Base-by-base conservation (phyloP, 176 grass and related monocot genomes). In the Hordeum marinum region DNA sequence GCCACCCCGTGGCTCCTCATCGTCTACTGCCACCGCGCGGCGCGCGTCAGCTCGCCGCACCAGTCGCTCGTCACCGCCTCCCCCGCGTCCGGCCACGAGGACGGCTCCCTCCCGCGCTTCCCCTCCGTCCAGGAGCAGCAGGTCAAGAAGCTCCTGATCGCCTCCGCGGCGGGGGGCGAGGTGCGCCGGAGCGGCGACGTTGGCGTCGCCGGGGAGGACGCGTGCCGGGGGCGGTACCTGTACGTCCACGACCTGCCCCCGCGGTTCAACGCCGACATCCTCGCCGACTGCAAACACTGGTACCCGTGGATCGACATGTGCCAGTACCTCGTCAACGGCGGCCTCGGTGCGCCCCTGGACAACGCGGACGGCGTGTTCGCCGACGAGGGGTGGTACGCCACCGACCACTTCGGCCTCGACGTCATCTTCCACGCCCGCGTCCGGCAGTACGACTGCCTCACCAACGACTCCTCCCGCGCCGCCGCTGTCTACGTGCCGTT, bases 331-430 rank as follows among this genome's bases (percentile, higher is more conserved):
- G 63, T 37, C 63, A 94, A 94, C 88, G 93, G 62, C 29, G 93
- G 93, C 18, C 88, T 94, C 5, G 93, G 93, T 4, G 63, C 67
- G 68, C 82, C 85, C 35, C 37, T 92, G 20, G 83, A 90, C 68
- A 90, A 94, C 63, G 3, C 75, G 10, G 88, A 92, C 46, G 87
- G 93, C 35, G 87, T 85, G 36, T 92, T 92, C 90, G 88, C 64
- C 35, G 88, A 94, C 79, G 12, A 48, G 7, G 90, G 93, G 0
- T 94, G 93, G 93, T 94, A 94, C 72, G 90, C 90, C 75, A 94
- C 93, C 29, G 90, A 94, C 82, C 93, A 94, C 72, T 94, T 92
- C 73, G 90, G 85, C n/a, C 90, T 94, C 8, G 93, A 94, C 84
- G 63, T 90, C 82, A 85, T 94, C 79, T 94, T 94, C 90, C 86